Evolutionary conservation across 106 monocot genomes (phyloP).

Genomic region (Platanthera guangdongensis): DNA sequence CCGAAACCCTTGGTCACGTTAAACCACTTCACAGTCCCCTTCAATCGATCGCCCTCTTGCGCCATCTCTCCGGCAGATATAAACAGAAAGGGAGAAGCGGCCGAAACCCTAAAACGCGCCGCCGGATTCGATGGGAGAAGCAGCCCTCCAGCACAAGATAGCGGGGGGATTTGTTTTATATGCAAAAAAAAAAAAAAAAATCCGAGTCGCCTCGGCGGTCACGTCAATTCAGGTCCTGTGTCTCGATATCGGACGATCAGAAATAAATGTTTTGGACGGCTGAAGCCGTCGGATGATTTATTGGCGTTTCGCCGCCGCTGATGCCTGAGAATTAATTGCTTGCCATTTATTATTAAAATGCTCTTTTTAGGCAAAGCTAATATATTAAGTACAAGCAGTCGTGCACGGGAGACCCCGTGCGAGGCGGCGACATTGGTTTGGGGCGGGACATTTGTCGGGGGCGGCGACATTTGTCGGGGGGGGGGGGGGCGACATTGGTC

Average conservation of each 20-base stretch:
- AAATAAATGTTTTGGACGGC: background rate
- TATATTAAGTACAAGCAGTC: too few relatives aligned
- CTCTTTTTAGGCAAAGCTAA: background rate
- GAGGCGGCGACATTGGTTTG: too few relatives aligned
- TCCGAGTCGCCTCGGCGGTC: background rate
- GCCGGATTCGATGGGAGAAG: background rate
- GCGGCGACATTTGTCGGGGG: too few relatives aligned
- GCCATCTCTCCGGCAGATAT: background rate
- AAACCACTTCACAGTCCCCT: slow-evolving; percentile 27
- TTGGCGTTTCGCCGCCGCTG: background rate
- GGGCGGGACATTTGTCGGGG: too few relatives aligned
- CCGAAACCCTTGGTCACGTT: slow-evolving; percentile 23
- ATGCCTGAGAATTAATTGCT: background rate
- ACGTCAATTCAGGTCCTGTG: background rate
- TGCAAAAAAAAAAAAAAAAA: background rate
- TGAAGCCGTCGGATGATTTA: background rate
- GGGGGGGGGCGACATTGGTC: too few relatives aligned
- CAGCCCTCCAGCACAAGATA: background rate
- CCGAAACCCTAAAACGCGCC: background rate
- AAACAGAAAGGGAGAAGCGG: background rate
- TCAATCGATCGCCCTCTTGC: slow-evolving; percentile 6
- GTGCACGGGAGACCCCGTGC: too few relatives aligned
- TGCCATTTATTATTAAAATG: background rate
- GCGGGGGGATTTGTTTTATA: background rate
- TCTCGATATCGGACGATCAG: background rate